These are phyloP conservation scores for Neonectria ditissima DNA, from an alignment of 2,329 filamentous ascomycete species.

Conservation along the genomic window DNA sequence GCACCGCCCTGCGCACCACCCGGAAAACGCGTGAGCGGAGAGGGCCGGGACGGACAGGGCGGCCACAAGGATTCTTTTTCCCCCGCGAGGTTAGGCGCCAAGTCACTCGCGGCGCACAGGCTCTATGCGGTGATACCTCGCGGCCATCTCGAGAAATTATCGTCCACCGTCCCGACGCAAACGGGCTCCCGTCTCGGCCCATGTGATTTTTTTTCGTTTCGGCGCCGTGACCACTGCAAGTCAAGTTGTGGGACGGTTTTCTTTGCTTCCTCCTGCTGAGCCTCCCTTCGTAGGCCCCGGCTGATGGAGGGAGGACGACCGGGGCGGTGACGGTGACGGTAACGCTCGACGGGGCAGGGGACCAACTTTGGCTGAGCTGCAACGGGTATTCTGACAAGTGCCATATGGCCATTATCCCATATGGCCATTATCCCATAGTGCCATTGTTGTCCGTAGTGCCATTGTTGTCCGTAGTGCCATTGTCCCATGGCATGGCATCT, in stretches of 20 bases:
- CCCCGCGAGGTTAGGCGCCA: conserved; percentile 21
- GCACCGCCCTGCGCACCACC: conserved; percentile 21
- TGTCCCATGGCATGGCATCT: neutral
- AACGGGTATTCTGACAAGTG: no score
- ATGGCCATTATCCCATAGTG: neutral
- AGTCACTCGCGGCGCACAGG: neutral
- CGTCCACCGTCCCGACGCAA: conserved; percentile 33
- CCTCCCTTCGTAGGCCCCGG: neutral
- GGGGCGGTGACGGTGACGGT: conserved; percentile 10
- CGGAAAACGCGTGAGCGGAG: conserved; percentile 45
- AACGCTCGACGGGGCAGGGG: conserved; percentile 1
- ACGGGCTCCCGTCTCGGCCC: conserved; percentile 16
- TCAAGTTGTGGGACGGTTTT: neutral
- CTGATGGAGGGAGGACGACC: neutral
- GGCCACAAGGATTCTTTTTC: conserved; percentile 12
- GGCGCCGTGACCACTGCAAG: conserved; percentile 13
- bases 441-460: neutral
- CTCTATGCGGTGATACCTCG: conserved; percentile 9
- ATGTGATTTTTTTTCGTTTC: conserved; percentile 26
- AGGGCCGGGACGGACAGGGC: conserved; percentile 40
- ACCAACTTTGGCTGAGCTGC: no score
- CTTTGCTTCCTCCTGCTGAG: neutral
- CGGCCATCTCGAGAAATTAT: conserved; percentile 42
- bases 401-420: neutral
- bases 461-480: neutral